phyloP scores from a whole-genome alignment of 257 asterid species.

The Cruciata laevipes region DNA sequence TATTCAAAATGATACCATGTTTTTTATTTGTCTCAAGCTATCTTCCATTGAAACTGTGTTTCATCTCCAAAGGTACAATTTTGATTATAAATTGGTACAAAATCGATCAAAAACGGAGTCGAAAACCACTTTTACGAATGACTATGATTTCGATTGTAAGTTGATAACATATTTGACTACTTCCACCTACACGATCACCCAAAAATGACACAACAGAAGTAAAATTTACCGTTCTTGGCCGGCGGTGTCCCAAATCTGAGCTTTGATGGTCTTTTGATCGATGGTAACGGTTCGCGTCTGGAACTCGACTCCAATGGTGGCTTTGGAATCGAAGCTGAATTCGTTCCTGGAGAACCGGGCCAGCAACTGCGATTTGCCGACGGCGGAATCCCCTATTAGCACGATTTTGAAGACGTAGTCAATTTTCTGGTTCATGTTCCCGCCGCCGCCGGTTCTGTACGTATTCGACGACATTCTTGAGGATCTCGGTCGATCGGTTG shows the following conservation, averaged over 20 bases:
- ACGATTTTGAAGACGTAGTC: conserved; percentile 77
- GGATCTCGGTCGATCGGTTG: not conserved
- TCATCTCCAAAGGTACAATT: not conserved
- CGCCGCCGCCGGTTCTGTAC: conserved; percentile 50
- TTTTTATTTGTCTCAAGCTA: too few species aligned
- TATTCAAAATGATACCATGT: not conserved
- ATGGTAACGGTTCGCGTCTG: conserved; percentile 59
- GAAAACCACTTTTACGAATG: not conserved
- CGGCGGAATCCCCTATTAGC: conserved; percentile 75
- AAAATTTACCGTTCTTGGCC: conserved; percentile 65
- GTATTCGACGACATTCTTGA: conserved; percentile 5
- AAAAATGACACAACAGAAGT: not conserved
- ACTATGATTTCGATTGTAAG: too few species aligned
- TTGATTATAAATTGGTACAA: too few species aligned
- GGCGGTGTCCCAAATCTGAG: conserved; percentile 96
- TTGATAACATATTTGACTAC: not conserved
- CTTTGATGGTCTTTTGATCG: conserved; percentile 63
- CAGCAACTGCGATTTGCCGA: conserved; percentile 78
- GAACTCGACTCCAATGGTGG: conserved; percentile 79
- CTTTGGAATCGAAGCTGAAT: conserved; percentile 66
- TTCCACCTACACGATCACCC: not conserved
- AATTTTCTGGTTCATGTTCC: conserved; percentile 50
- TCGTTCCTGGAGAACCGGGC: conserved; percentile 67
- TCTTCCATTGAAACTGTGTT: too few species aligned
- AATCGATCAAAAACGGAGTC: not conserved